Base-by-base conservation (phyloP, 2,329 filamentous ascomycete genomes). In the Setomelanomma holmii region DNA sequence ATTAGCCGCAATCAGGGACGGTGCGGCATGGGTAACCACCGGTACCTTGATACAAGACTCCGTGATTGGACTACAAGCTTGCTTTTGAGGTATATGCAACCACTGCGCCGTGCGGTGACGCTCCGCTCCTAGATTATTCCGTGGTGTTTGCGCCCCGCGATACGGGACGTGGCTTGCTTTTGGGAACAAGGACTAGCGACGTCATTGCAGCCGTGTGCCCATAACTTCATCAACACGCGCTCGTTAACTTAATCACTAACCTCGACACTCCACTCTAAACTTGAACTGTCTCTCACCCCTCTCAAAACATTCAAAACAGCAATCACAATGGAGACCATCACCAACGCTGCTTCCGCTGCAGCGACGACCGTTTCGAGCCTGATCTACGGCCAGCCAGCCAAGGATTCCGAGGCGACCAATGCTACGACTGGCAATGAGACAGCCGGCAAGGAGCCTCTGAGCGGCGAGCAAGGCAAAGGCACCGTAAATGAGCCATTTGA, bases 401-500 rank as follows among this genome's bases (percentile, higher is more conserved):
- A 60, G 36, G 53, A 56, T 21, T 43, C 53, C 2, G 46, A 56
- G 41, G 65, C 70, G 76, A 57, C 76, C 48, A 73, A 72, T 34
- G 16, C 34, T 4, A 36, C 34, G 11, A 17, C 34, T 2, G 34
- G n/a, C 34, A 74, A 70, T 30, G 72, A 73, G 57, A 72, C 69
- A 6, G 60, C 50, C 14, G 79, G 79, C 40, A 74, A 76, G 61
- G 91, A 96, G 76, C 91, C 91, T 16, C 73, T 92, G 39, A 89
- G 89, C 17, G 91, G 91, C 19, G 78, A 85, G 45, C 78, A 82
- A 51, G 91, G 91, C 34, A 78, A 88, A 69, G 88, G 89, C 4
- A 81, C 82, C 20, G 81, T 80, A 38, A 85, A 84, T 11, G 87
- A 93, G 71, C 91, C 91, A 0, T 96, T 87, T 64, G 91, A 95